These are phyloP conservation scores for Auriculariales sp. DNA, from an alignment of 768 basidiomycete species.

Conservation along the genomic window DNA sequence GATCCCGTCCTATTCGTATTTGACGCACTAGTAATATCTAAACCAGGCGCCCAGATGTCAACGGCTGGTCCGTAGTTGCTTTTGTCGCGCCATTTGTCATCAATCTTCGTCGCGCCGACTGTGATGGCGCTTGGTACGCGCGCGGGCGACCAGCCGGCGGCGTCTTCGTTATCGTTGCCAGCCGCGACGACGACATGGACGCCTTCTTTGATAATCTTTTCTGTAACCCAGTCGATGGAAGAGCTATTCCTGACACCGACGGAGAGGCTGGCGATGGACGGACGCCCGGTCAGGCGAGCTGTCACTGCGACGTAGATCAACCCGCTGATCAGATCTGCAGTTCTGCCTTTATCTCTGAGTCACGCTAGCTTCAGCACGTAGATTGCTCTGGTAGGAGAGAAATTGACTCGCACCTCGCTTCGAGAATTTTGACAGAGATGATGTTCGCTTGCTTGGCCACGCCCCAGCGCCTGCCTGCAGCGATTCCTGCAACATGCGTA, in stretches of 20 bases:
- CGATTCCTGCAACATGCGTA: slow-evolving; percentile 10
- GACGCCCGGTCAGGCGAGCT: background rate
- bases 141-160: slow-evolving; percentile 1
- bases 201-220: background rate
- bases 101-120: slow-evolving; percentile 2
- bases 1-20: too few relatives aligned
- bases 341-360: background rate
- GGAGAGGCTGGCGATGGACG: slow-evolving; percentile 2
- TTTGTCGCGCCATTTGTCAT: background rate
- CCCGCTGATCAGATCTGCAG: background rate
- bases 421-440: slow-evolving; percentile 11
- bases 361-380: background rate
- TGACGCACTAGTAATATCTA: background rate
- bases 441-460: slow-evolving; percentile 11
- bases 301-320: background rate
- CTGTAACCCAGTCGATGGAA: background rate
- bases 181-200: slow-evolving; percentile 4
- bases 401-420: slow-evolving; percentile 4
- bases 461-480: slow-evolving; percentile 9
- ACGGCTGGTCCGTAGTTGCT: slow-evolving; percentile 1
- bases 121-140: slow-evolving; percentile 2
- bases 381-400: background rate
- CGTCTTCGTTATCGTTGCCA: slow-evolving; percentile 3
- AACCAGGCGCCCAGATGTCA: background rate
- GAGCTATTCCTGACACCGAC: background rate